Percentiles rank a stretch among this genome's conserved stretches.
Conservation (phyloP, 1,139 yeast genomes). For the Ashbya aceris region DNA sequence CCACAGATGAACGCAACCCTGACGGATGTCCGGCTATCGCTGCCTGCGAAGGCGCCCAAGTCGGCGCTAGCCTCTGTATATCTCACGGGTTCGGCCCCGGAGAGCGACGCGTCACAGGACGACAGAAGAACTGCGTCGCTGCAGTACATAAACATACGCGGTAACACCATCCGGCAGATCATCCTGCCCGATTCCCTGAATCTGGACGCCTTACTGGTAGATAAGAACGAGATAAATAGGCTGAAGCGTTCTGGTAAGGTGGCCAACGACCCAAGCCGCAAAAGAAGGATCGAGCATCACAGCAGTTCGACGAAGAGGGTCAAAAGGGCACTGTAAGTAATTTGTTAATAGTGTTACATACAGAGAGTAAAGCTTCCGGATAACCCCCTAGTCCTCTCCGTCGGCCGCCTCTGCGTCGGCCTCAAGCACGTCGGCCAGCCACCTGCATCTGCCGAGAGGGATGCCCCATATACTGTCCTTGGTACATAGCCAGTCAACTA, state of each 20-base stretch:
- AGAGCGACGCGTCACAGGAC: slow-evolving; percentile 41
- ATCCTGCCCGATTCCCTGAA: slow-evolving; percentile 84
- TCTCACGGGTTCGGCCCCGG: slow-evolving; percentile 13
- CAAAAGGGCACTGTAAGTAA: slow-evolving; percentile 26
- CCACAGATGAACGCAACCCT: slow-evolving; percentile 90
- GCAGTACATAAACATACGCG: slow-evolving; percentile 79
- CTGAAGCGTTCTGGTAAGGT: slow-evolving; percentile 24
- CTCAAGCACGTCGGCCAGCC: slow-evolving; percentile 19
- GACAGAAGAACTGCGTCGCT: slow-evolving; percentile 59
- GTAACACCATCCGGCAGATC: slow-evolving; percentile 80
- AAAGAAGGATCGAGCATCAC: slow-evolving; percentile 27
- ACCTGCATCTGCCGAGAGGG: slow-evolving; percentile 26
- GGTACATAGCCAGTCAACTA: slow-evolving; percentile 23
- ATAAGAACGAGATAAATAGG: slow-evolving; percentile 32
- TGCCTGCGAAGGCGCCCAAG: slow-evolving; percentile 18
- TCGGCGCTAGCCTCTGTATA: slow-evolving; percentile 23
- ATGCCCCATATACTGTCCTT: slow-evolving; percentile 28
- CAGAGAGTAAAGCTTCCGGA: no score
- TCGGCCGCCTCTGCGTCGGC: slow-evolving; percentile 10
- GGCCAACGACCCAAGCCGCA: slow-evolving; percentile 17
- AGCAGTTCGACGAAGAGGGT: slow-evolving; percentile 25
- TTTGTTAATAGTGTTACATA: not conserved
- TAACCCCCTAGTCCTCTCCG: not conserved
- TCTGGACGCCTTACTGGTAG: slow-evolving; percentile 63
- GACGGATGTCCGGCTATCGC: slow-evolving; percentile 53